These are phyloP conservation scores for Chlorella vulgaris DNA, from an alignment of 139 green algal genomes.

Conservation along the genomic window DNA sequence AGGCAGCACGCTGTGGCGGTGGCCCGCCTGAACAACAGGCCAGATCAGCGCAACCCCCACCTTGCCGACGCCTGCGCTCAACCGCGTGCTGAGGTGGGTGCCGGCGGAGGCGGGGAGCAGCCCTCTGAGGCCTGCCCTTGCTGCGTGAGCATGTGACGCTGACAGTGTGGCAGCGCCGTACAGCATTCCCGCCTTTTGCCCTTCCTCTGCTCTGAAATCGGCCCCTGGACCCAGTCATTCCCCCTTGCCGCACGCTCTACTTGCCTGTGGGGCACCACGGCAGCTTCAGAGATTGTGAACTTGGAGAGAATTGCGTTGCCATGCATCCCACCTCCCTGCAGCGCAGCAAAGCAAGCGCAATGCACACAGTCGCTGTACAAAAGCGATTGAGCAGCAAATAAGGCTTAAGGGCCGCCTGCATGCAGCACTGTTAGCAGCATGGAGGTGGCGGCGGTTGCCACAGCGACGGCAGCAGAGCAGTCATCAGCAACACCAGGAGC, in stretches of 20 bases:
- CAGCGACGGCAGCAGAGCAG: too few relatives aligned
- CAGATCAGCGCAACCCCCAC: not conserved
- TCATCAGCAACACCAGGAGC: too few relatives aligned
- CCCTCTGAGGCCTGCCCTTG: too few relatives aligned
- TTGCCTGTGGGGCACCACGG: constrained; percentile 58
- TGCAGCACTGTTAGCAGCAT: too few relatives aligned
- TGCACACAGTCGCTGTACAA: not conserved
- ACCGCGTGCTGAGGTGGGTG: not conserved
- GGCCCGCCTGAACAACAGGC: constrained; percentile 12
- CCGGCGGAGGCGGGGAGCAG: too few relatives aligned
- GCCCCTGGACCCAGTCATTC: not conserved
- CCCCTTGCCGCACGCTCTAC: constrained; percentile 60
- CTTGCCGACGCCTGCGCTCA: too few relatives aligned
- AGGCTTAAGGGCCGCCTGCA: too few relatives aligned
- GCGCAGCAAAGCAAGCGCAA: not conserved
- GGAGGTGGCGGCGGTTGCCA: too few relatives aligned
- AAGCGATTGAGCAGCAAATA: too few relatives aligned
- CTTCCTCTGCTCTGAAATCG: too few relatives aligned
- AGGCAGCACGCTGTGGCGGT: constrained; percentile 23
- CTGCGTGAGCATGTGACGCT: not conserved
- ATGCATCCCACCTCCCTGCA: constrained; percentile 85
- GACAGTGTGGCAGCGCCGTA: too few relatives aligned
- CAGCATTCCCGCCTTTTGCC: too few relatives aligned
- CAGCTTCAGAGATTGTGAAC: constrained; percentile 56
- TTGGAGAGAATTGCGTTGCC: constrained; percentile 86